Conservation (phyloP, 345 rosid species). For the Euphorbia pulcherrima region DNA sequence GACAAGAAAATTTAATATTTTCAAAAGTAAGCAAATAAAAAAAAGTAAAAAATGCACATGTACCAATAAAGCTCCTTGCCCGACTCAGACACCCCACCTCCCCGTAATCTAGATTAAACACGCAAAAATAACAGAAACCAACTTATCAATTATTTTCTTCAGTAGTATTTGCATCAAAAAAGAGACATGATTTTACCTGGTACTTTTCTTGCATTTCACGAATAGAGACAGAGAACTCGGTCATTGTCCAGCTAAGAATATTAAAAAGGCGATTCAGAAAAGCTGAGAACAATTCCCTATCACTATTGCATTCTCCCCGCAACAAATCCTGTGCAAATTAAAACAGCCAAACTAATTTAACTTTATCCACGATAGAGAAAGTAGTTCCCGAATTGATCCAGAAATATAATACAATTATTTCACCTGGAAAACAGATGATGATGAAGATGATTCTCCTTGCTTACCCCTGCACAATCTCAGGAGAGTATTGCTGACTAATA, state of each 20-base stretch:
- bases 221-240: slow-evolving; percentile 88
- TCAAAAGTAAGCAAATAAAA: background rate
- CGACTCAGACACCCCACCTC: background rate
- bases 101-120: background rate
- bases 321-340: slow-evolving; percentile 53
- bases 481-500: slow-evolving; percentile 85
- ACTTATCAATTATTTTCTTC: background rate
- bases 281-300: slow-evolving; percentile 69
- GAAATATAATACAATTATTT: slow-evolving; percentile 12
- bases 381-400: background rate
- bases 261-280: slow-evolving; percentile 91
- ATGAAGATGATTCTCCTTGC: slow-evolving; percentile 73
- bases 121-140: background rate
- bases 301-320: slow-evolving; percentile 67
- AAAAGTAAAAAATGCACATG: background rate
- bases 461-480: slow-evolving; percentile 85
- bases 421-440: slow-evolving; percentile 78
- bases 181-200: slow-evolving; percentile 40
- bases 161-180: background rate
- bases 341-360: slow-evolving; percentile 16
- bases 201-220: slow-evolving; percentile 94
- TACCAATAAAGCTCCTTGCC: background rate
- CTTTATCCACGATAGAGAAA: background rate
- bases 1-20: slow-evolving; percentile 9
- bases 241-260: slow-evolving; percentile 97